phyloP scores from a whole-genome alignment of 371 early-diverging fungal species.

The Entomophthora muscae region DNA sequence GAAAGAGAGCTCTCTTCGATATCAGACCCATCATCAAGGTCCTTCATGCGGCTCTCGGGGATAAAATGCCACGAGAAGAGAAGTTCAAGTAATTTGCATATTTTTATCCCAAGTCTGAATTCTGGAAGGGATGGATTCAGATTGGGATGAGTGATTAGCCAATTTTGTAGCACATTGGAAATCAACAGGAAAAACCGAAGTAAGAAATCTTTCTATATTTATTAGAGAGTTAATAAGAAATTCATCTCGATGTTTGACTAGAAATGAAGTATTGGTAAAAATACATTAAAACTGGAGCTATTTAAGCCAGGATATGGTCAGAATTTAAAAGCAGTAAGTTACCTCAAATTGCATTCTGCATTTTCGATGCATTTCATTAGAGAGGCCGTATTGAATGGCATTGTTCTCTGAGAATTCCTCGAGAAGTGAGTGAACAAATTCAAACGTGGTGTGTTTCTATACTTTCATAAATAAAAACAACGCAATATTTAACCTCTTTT shows the following conservation, averaged over 20 bases:
- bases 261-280: too few relatives aligned
- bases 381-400: not conserved
- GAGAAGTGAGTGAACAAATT: not conserved
- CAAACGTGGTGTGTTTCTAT: not conserved
- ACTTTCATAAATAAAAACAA: too few relatives aligned
- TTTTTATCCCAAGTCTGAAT: not conserved
- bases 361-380: not conserved
- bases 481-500: too few relatives aligned
- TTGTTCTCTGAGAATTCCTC: not conserved
- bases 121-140: not conserved
- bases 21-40: too few relatives aligned
- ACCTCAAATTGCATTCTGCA: not conserved
- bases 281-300: too few relatives aligned
- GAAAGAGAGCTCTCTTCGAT: too few relatives aligned
- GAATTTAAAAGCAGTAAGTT: too few relatives aligned
- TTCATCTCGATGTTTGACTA: too few relatives aligned
- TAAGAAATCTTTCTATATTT: not conserved
- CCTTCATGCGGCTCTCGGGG: not conserved
- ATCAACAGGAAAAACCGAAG: not conserved
- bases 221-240: too few relatives aligned
- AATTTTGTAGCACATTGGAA: not conserved
- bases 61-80: not conserved
- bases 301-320: too few relatives aligned
- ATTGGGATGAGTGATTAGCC: not conserved
- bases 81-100: not conserved